Conservation (phyloP, 1,284 basidiomycete genomes). For the Mycosarcoma mackinlayi region DNA sequence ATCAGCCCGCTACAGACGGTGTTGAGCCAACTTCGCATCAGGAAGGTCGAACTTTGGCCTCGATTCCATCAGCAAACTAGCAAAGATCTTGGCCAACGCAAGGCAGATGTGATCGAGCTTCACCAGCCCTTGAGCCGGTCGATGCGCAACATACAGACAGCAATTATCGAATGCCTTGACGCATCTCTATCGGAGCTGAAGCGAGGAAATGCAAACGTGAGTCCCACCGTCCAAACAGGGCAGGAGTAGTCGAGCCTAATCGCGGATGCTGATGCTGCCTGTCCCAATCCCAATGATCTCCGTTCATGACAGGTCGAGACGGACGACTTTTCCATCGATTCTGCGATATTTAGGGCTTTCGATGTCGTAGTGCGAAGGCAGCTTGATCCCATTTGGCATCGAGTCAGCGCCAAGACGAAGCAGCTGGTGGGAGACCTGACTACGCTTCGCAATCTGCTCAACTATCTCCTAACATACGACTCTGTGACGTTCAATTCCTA, state of each 20-base stretch:
- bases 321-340: conserved; percentile 91
- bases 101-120: conserved; percentile 91
- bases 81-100: conserved; percentile 66
- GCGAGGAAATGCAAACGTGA: conserved; percentile 82
- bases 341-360: conserved; percentile 93
- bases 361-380: conserved; percentile 88
- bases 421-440: conserved; percentile 89
- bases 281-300: too few relatives aligned
- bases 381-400: conserved; percentile 95
- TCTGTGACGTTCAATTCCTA: conserved; percentile 90
- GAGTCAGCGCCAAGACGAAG: conserved; percentile 89
- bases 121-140: conserved; percentile 85
- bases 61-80: conserved; percentile 75
- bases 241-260: background rate
- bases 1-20: conserved; percentile 90
- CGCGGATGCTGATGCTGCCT: background rate
- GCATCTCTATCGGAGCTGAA: conserved; percentile 90
- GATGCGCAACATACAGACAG: conserved; percentile 91
- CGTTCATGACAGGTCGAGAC: conserved; percentile 79
- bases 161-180: conserved; percentile 94
- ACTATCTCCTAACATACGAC: conserved; percentile 89
- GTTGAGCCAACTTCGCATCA: conserved; percentile 89
- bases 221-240: conserved; percentile 49
- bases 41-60: conserved; percentile 89
- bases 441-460: conserved; percentile 83